Conservation (phyloP, 2,329 filamentous ascomycete genomes). For the Colletotrichum tabaci region DNA sequence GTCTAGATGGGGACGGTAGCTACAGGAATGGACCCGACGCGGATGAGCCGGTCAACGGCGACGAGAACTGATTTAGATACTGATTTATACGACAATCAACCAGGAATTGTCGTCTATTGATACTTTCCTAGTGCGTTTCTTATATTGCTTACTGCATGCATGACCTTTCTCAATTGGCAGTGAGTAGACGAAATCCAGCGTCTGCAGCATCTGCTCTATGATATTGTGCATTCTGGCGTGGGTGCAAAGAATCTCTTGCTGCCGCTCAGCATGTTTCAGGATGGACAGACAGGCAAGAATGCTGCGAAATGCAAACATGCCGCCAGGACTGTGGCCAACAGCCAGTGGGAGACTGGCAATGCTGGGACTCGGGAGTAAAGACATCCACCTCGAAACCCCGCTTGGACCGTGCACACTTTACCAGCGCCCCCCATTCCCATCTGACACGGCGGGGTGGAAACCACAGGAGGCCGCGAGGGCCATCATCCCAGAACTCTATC, state of each 20-base stretch:
- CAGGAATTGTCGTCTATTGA: too few species aligned
- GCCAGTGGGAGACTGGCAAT: too few species aligned
- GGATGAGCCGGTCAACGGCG: not conserved
- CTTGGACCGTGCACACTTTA: conserved; percentile 19
- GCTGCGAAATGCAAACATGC: not conserved
- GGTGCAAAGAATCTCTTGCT: conserved; percentile 8
- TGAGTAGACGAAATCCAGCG: not conserved
- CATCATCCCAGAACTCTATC: not conserved
- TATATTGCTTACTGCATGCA: too few species aligned
- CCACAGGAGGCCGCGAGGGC: not conserved
- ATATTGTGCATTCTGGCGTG: too few species aligned
- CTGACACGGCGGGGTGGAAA: not conserved
- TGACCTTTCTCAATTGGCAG: not conserved
- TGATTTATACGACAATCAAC: too few species aligned
- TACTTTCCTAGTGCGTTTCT: too few species aligned
- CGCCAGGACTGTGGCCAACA: not conserved
- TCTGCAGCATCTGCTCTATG: not conserved
- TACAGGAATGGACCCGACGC: not conserved
- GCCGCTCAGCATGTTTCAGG: conserved; percentile 34
- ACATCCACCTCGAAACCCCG: conserved; percentile 9
- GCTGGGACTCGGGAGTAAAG: too few species aligned
- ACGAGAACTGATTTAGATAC: not conserved
- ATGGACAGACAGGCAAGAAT: conserved; percentile 23
- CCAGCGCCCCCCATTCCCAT: not conserved
- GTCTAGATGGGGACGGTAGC: not conserved